Percentiles rank a stretch among this genome's conserved stretches.
Conservation (phyloP, 108 stramenopile genomes). For the Discostella pseudostelligera region DNA sequence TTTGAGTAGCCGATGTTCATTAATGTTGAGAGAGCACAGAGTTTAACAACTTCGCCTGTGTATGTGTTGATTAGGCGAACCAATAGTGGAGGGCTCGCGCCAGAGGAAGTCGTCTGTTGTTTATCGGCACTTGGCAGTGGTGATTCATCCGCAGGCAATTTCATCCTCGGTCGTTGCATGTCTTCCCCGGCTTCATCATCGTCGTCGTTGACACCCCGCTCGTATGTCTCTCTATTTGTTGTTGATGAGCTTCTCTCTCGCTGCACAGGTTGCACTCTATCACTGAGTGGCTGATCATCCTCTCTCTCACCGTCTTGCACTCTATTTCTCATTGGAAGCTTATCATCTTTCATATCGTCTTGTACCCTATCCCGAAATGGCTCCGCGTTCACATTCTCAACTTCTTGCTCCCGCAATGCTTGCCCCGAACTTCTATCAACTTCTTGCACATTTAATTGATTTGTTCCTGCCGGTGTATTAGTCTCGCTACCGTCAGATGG, state of each 20-base stretch:
- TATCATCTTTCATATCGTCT: too few relatives aligned
- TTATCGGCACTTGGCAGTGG: background rate
- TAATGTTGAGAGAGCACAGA: conserved; percentile 42
- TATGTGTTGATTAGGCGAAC: conserved; percentile 38
- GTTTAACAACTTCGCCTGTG: conserved; percentile 19
- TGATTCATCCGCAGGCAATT: background rate
- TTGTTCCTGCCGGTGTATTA: background rate
- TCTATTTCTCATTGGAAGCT: too few relatives aligned
- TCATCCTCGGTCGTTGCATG: conserved; percentile 2
- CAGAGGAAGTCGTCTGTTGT: background rate
- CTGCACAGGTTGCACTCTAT: background rate
- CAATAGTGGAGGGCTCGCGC: conserved; percentile 9
- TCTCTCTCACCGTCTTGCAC: background rate
- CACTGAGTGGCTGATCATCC: background rate
- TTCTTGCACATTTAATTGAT: background rate
- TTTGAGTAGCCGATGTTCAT: conserved; percentile 51
- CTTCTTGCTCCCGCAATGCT: background rate
- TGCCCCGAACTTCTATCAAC: background rate
- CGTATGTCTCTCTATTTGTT: background rate
- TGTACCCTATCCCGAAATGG: too few relatives aligned
- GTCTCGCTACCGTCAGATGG: background rate
- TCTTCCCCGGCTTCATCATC: background rate
- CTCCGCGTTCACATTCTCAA: background rate
- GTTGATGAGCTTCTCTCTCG: background rate
- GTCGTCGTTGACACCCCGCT: background rate